Base-by-base conservation (phyloP, 2,329 filamentous ascomycete species). In the Ascochyta fabae region DNA sequence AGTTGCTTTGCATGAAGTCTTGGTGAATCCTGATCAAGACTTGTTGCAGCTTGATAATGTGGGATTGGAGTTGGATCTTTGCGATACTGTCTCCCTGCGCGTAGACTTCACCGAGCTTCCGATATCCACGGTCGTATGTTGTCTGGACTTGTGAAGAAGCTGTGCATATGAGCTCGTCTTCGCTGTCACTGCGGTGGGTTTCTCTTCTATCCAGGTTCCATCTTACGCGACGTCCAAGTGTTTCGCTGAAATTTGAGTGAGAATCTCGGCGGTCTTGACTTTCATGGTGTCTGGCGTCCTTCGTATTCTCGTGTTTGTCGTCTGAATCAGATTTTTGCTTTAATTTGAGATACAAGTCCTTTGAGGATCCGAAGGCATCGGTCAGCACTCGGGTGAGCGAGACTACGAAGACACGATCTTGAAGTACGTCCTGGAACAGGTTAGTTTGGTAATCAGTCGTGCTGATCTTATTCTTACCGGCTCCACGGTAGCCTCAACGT, bases 1-100 rank as follows among this genome's bases (percentile, higher is more conserved):
- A 68, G 3, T 64, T 61, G 56, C 65, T 61, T 12, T 69, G 40
- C 9, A 66, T 56, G 19, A 66, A 52, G 16, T 72, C 70, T 50
- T 71, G 65, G 27, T 72, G 69, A 31, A 71, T 69, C 16, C 49
- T 59, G 26, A 74, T 56, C 6, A 72, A 57, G 0, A 65, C 66
- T 48, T 68, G 66, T 47, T 74, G 71, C 9, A 75, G 53, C 4
- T 63, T 52, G 44, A 74, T 73, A 33, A 74, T 71, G 33, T 75
- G 71, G 1, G 66, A 54, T 33, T 74, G 71, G 1, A 75, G 62
- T 34, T 73, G 68, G 26, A 59, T 69, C 34, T 68, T 70, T 3
- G 69, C 59, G 12, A 66, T 63, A 68, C 69, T 58, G 38, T 74
- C 72, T 31, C 72, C 72, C 13, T 63, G 53, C 4, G 72, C 71